Evolutionary conservation across 202 grass and related monocot species (phyloP).

Genomic region (Schoenoplectus triqueter): DNA sequence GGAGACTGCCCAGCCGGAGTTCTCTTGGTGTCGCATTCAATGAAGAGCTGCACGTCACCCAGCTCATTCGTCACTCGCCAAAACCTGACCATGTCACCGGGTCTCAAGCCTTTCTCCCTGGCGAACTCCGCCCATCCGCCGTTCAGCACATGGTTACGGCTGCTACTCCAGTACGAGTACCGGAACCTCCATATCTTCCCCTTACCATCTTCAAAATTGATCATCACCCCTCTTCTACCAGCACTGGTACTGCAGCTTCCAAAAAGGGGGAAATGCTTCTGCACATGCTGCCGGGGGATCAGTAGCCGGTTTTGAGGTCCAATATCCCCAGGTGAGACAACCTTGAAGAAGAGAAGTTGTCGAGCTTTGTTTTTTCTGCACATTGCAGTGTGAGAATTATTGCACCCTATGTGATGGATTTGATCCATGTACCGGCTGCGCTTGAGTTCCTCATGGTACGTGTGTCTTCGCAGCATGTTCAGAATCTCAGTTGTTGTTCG

Average conservation of each 20-base stretch:
- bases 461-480: background rate
- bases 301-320: background rate
- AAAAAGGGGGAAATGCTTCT: background rate
- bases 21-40: conserved; percentile 1
- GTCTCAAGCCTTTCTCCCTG: background rate
- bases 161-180: background rate
- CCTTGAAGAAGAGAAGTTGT: background rate
- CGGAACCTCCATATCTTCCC: conserved; percentile 1
- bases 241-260: background rate
- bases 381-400: background rate
- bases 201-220: background rate
- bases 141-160: background rate
- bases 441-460: background rate
- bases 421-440: background rate
- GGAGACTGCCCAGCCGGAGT: background rate
- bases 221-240: background rate
- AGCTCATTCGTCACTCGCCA: background rate
- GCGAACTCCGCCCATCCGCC: conserved; percentile 2
- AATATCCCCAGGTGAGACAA: background rate
- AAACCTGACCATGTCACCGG: background rate
- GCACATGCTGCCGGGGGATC: background rate
- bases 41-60: background rate
- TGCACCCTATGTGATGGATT: background rate
- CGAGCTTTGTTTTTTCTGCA: background rate
- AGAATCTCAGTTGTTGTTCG: background rate